Conservation (phyloP, 2,329 filamentous ascomycete species). For the Fusarium coffeatum region DNA sequence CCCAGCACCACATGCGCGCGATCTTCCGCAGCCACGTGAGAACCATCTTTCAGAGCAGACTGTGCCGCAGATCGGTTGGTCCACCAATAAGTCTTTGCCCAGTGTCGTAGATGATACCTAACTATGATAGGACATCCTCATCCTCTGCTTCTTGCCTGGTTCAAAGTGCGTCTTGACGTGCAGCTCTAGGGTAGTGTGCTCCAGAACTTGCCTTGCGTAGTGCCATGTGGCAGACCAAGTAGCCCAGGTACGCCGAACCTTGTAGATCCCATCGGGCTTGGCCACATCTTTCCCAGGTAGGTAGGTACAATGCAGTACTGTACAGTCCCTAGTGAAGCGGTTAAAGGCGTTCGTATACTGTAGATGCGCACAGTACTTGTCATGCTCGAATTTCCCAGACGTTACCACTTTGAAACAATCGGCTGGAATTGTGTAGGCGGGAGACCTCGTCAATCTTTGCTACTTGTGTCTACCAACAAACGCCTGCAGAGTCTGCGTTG, state of each 20-base stretch:
- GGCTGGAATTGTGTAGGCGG: constrained; percentile 17
- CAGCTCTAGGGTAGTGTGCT: constrained; percentile 11
- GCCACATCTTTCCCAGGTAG: constrained; percentile 4
- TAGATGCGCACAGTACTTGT: constrained; percentile 8
- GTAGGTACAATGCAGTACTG: background rate
- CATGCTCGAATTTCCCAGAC: constrained; percentile 9
- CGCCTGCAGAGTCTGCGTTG: constrained; percentile 10
- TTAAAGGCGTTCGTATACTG: background rate
- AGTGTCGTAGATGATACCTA: constrained; percentile 6
- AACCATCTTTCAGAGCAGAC: constrained; percentile 33
- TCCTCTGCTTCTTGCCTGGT: background rate
- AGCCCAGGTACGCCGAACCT: constrained; percentile 10
- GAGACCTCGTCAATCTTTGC: constrained; percentile 32
- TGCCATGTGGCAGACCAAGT: constrained; percentile 36
- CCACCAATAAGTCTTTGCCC: constrained; percentile 8
- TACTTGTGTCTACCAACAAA: constrained; percentile 27
- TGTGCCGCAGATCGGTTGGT: constrained; percentile 33
- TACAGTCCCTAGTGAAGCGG: background rate
- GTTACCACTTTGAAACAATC: constrained; percentile 30
- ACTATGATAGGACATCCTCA: constrained; percentile 2
- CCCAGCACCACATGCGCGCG: constrained; percentile 49
- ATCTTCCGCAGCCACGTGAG: constrained; percentile 53
- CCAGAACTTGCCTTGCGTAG: constrained; percentile 6
- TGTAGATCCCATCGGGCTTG: constrained; percentile 10
- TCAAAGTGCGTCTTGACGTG: background rate